phyloP scores from a whole-genome alignment of 2,329 filamentous ascomycete genomes.

The Paraphoma sp. region DNA sequence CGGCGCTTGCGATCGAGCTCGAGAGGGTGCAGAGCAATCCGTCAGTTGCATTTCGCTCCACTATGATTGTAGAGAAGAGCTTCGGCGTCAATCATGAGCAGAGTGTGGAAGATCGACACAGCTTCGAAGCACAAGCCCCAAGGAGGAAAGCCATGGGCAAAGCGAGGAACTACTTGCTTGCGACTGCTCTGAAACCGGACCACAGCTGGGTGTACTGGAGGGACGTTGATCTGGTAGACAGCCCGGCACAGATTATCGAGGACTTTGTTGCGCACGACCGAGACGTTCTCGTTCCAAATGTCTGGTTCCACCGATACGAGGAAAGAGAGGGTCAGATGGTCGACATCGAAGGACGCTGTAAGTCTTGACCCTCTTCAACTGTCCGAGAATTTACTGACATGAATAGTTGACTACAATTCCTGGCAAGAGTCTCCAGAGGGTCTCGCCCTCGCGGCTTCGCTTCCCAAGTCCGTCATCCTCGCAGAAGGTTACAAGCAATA shows the following conservation, averaged over 20 bases:
- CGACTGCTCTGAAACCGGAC: slow-evolving; percentile 83
- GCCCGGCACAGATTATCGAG: slow-evolving; percentile 84
- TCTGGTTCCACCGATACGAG: slow-evolving; percentile 94
- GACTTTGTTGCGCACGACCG: slow-evolving; percentile 94
- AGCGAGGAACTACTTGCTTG: slow-evolving; percentile 90
- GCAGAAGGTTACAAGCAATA: slow-evolving; percentile 97
- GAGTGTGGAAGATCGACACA: slow-evolving; percentile 81
- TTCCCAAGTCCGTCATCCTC: slow-evolving; percentile 82
- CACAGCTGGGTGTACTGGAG: slow-evolving; percentile 99
- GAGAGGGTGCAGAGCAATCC: slow-evolving; percentile 82
- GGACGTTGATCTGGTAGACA: slow-evolving; percentile 95
- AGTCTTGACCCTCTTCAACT: slow-evolving; percentile 41
- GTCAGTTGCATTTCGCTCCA: slow-evolving; percentile 85
- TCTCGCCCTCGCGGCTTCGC: slow-evolving; percentile 71
- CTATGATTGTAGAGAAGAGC: slow-evolving; percentile 86
- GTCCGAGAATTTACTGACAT: slow-evolving; percentile 12
- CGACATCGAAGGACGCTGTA: slow-evolving; percentile 95
- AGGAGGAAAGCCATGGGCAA: slow-evolving; percentile 88
- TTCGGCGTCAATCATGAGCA: slow-evolving; percentile 81
- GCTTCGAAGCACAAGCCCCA: slow-evolving; percentile 85
- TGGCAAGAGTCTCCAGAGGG: slow-evolving; percentile 94
- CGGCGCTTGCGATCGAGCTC: slow-evolving; percentile 83
- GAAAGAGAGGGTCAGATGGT: slow-evolving; percentile 64
- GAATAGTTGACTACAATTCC: slow-evolving; percentile 93
- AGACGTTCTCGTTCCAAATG: slow-evolving; percentile 92